Base-by-base conservation (phyloP, 2,329 filamentous ascomycete genomes). In the Leptographium procerum region DNA sequence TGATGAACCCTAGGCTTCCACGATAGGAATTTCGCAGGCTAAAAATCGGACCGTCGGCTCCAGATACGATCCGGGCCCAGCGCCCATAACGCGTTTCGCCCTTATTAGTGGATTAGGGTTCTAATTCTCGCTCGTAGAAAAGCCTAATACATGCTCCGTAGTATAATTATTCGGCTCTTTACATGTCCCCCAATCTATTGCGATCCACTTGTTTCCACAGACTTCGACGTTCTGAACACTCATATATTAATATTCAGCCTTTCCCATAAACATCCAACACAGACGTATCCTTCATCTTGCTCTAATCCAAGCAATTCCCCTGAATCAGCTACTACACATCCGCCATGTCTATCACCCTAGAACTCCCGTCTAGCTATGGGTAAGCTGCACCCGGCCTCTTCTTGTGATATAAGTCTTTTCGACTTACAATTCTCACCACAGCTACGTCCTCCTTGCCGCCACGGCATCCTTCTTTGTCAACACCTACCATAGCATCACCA, bases 401-500 rank as follows among this genome's bases (percentile, higher is more conserved):
- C 19, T 7, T 16, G n/a, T 19, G 5, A 8, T 45, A 10, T 3
- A 40, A n/a, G 2, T 29, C 13, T 24, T 5, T 2, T 9, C 5
- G n/a, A 33, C 57, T 59, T n/a, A 59, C 33, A 5, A 10, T 3
- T 5, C 2, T 9, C 33, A 7, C 40, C n/a, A 19, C 62, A 86
- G 84, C 72, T 83, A 83, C 68, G 82, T 86, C 66, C 75, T 87
- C 57, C 73, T 77, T 56, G 79, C 75, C 52, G 82, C 82, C 58
- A 73, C 78, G 24, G 75, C 78, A 19, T 79, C 79, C 64, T 76
- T 83, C 70, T 73, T 86, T 67, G 67, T 86, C 69, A 83, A 82
- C 73, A 67, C 69, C 19, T 70, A 78, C 61, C 83, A 87, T 69
- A 61, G 65, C 52, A 0, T 73, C 43, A 72, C 80, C 57, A 81